A percentile compares a stretch with the other conserved stretches of the same genome.
Conservation (phyloP, 2,329 filamentous ascomycete genomes). For the Tolypocladium paradoxum region DNA sequence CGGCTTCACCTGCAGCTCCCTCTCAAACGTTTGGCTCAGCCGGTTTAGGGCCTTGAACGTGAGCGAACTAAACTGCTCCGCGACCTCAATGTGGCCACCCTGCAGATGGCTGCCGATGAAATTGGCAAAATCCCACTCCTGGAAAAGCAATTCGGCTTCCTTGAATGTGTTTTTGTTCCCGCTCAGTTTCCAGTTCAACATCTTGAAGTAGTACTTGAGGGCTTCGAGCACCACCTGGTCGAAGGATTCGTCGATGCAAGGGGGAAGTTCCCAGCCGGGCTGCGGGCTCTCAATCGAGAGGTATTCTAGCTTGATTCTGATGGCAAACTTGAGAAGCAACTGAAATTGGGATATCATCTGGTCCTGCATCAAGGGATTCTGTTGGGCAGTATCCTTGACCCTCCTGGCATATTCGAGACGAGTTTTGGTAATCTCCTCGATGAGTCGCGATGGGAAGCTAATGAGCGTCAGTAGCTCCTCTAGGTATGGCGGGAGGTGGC, state of each 20-base stretch:
- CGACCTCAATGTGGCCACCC: conserved; percentile 89
- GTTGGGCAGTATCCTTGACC: conserved; percentile 89
- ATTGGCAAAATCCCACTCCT: conserved; percentile 97
- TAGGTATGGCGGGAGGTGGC: conserved; percentile 90
- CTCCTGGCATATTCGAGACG: conserved; percentile 85
- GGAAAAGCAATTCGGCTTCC: conserved; percentile 91
- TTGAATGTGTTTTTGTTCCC: conserved; percentile 99
- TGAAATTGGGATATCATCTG: conserved; percentile 98
- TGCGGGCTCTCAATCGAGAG: conserved; percentile 74
- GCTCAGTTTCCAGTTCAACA: conserved; percentile 95
- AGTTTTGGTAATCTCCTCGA: conserved; percentile 92
- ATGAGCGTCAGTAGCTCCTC: conserved; percentile 93
- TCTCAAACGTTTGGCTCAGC: conserved; percentile 83
- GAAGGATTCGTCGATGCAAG: conserved; percentile 94
- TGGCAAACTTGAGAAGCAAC: conserved; percentile 81
- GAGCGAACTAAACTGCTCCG: conserved; percentile 90
- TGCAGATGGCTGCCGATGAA: conserved; percentile 85
- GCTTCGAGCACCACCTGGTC: conserved; percentile 86
- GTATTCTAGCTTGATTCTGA: conserved; percentile 86
- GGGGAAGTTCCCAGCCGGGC: conserved; percentile 87
- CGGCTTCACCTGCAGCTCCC: conserved; percentile 72
- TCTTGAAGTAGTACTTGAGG: conserved; percentile 95
- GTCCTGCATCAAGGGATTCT: conserved; percentile 87
- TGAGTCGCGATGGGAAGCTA: conserved; percentile 90
- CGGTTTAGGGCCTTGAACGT: conserved; percentile 88